phyloP scores from a whole-genome alignment of 2,329 filamentous ascomycete genomes.

The Exophiala dermatitidis region DNA sequence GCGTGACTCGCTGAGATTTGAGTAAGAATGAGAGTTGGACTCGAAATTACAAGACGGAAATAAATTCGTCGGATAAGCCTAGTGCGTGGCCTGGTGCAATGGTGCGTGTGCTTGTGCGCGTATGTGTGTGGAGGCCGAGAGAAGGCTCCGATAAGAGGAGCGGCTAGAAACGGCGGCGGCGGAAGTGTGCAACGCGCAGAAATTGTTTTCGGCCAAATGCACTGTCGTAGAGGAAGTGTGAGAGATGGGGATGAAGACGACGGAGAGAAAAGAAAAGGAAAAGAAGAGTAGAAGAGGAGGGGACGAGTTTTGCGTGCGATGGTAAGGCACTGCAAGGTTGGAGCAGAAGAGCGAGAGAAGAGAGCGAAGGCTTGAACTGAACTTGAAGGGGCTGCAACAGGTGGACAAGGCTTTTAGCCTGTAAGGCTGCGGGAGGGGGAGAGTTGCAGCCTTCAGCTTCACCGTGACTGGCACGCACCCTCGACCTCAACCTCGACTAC shows the following conservation, averaged over 20 bases:
- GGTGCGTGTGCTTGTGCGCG: too few relatives aligned
- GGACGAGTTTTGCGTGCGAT: constrained; percentile 8
- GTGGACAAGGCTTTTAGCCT: constrained; percentile 24
- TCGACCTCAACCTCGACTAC: background rate
- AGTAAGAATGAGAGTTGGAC: too few relatives aligned
- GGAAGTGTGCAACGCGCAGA: too few relatives aligned
- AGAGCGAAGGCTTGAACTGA: constrained; percentile 2
- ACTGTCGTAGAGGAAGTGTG: background rate
- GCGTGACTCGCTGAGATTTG: too few relatives aligned
- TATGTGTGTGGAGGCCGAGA: too few relatives aligned
- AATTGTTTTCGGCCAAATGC: background rate
- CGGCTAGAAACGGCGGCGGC: too few relatives aligned
- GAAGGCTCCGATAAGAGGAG: too few relatives aligned
- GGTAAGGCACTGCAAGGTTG: constrained; percentile 1
- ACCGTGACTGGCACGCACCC: background rate
- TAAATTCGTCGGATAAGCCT: too few relatives aligned
- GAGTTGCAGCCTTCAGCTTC: background rate
- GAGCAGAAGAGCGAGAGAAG: constrained; percentile 1
- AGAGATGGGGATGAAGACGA: background rate
- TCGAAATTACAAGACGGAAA: too few relatives aligned
- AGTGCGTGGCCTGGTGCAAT: too few relatives aligned
- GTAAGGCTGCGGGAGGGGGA: constrained; percentile 19
- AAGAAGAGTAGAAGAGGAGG: constrained; percentile 4
- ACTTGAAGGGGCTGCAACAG: background rate
- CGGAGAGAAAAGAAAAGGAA: constrained; percentile 1